Percentiles rank a stretch among this genome's conserved stretches.
These are phyloP conservation scores for Amorphotheca resinae DNA, from an alignment of 495 filamentous ascomycete genomes.

Conservation along the genomic window DNA sequence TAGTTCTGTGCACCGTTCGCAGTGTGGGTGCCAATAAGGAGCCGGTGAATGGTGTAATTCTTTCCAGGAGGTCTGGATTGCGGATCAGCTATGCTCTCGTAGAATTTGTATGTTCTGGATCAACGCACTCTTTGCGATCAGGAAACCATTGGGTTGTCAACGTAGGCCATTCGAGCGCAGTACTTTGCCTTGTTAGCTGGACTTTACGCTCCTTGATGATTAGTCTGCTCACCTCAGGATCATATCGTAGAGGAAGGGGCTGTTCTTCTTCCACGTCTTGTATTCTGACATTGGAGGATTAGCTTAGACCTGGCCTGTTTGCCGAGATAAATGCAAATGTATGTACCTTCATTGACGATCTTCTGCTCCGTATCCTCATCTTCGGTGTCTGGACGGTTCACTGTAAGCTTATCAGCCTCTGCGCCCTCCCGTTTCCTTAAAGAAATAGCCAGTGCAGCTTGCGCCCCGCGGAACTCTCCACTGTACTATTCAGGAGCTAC, in stretches of 20 bases:
- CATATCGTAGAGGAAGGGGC: constrained; percentile 95
- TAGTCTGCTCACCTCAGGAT: constrained; percentile 50
- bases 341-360: constrained; percentile 84
- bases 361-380: constrained; percentile 43
- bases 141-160: constrained; percentile 97
- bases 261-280: constrained; percentile 99
- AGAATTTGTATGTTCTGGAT: background rate
- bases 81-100: background rate
- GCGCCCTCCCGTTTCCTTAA: background rate
- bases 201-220: background rate
- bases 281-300: constrained; percentile 55
- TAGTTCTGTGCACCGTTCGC: constrained; percentile 80
- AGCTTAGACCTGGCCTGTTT: too few species aligned
- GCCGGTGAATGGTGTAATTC: constrained; percentile 74
- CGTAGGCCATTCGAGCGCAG: constrained; percentile 94
- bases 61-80: constrained; percentile 60
- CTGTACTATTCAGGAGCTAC: background rate
- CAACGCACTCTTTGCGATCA: constrained; percentile 69
- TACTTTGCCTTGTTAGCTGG: constrained; percentile 35
- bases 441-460: background rate
- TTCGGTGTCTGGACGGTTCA: constrained; percentile 10
- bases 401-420: constrained; percentile 5
- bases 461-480: background rate
- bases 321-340: too few species aligned
- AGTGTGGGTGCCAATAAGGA: constrained; percentile 92